Base-by-base conservation (phyloP, 805 yeast species). In the Myxozyma kluyveri region DNA sequence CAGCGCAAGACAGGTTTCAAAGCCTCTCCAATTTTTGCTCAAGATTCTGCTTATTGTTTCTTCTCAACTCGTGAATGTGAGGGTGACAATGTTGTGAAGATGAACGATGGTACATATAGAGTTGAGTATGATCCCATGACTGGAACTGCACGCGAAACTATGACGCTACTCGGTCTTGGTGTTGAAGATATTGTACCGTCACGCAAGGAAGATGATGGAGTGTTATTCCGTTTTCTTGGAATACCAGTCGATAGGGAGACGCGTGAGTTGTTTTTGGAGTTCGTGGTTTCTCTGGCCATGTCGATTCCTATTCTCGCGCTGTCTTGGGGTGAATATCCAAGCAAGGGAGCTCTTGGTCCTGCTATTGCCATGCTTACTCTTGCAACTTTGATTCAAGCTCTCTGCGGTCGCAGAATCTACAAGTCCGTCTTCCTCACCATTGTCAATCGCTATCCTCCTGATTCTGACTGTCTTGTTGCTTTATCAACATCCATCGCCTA, bases 221-320 rank as follows among this genome's bases (percentile, higher is more conserved):
- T 9, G 17, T 12, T 12, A 36, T 7, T 17, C 19, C 36, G 6
- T 18, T 31, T 42, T 33, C 19, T 46, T 19, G 53, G 47, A 2
- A 21, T 24, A 27, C 29, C 23, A n/a, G 7, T 41, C 17, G 52
- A 43, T 37, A 17, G 7, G 14, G 26, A 45, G 12, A 14, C 35
- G 21, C 17, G 18, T 10, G 19, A 9, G 6, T 33, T 19, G 2
- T 23, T 27, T 9, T 2, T 29, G 35, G 33, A 21, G 2, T 44
- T 49, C 31, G 17, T 27, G 7, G 10, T 43, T 10, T 21, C 52
- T 6, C 2, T 48, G 17, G 3, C 46, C 1, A 36, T 45, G 4
- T 49, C 57, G n/a, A 39, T 53, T 23, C 57, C 57, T 9, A 29
- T 53, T n/a, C 29, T 53, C n/a, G 54, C 49, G n/a, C 39, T 53